phyloP scores from a whole-genome alignment of 768 basidiomycete genomes.

The Termitomyces eurrhizus region DNA sequence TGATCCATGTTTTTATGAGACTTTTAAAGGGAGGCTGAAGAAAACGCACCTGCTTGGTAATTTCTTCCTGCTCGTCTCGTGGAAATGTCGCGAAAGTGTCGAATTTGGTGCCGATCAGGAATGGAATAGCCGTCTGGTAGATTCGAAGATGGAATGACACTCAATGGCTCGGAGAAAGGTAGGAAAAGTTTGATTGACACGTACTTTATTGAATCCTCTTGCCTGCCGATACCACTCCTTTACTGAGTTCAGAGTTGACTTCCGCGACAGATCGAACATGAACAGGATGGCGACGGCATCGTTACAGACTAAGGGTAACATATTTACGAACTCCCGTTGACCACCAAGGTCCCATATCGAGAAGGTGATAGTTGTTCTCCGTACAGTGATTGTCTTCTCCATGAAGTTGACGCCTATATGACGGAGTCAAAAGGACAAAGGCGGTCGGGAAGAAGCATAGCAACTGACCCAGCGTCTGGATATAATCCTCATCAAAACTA shows the following conservation, averaged over 20 bases:
- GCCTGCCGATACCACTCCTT: slow-evolving; percentile 99
- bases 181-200: slow-evolving; percentile 15
- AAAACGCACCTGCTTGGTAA: slow-evolving; percentile 83
- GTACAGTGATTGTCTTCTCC: slow-evolving; percentile 99
- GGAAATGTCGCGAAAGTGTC: slow-evolving; percentile 96
- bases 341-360: slow-evolving; percentile 99
- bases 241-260: slow-evolving; percentile 95
- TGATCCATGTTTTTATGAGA: slow-evolving; percentile 5
- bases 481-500: slow-evolving; percentile 98
- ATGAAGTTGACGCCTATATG: slow-evolving; percentile 93
- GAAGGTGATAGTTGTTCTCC: slow-evolving; percentile 98
- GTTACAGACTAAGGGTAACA: slow-evolving; percentile 97
- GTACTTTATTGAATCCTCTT: slow-evolving; percentile 96
- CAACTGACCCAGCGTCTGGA: slow-evolving; percentile 91
- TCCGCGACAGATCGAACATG: slow-evolving; percentile 99
- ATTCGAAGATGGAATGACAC: neutral
- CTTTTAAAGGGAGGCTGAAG: neutral
- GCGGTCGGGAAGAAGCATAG: neutral
- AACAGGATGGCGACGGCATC: slow-evolving; percentile 99
- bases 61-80: slow-evolving; percentile 98
- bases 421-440: slow-evolving; percentile 9
- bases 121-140: slow-evolving; percentile 91
- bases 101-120: slow-evolving; percentile 97
- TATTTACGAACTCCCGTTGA: slow-evolving; percentile 98
- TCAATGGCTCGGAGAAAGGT: neutral